These are phyloP conservation scores for Chenopodium album DNA, from an alignment of 148 eudicot genomes.

Conservation along the genomic window DNA sequence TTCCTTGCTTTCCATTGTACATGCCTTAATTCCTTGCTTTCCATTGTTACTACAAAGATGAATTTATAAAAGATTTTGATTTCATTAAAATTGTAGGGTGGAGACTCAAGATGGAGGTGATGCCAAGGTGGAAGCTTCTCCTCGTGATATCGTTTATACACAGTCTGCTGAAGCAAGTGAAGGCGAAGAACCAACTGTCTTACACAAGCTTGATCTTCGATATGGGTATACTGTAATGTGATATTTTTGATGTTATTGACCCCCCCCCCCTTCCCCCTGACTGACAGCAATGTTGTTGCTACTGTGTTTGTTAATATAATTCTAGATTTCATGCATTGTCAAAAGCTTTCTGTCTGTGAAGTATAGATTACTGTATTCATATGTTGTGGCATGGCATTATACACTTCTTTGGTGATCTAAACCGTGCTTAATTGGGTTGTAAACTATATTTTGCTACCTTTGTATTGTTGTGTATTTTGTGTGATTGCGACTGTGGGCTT, in stretches of 20 bases:
- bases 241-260: background rate
- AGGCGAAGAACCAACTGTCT: slow-evolving; percentile 60
- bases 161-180: slow-evolving; percentile 78
- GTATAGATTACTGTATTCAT: no score
- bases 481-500: background rate
- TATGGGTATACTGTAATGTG: slow-evolving; percentile 66
- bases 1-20: background rate
- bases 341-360: slow-evolving; percentile 1
- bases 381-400: no score
- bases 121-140: slow-evolving; percentile 92
- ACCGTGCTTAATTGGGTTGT: background rate
- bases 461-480: background rate
- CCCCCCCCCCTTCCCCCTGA: no score
- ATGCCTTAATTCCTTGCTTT: background rate
- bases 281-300: background rate
- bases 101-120: slow-evolving; percentile 99
- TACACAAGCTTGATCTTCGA: slow-evolving; percentile 91
- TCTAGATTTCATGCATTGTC: background rate
- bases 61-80: background rate
- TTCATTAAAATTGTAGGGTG: slow-evolving; percentile 52
- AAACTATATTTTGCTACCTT: background rate
- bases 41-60: no score
- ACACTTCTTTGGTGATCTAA: background rate
- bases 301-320: slow-evolving; percentile 6
- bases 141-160: slow-evolving; percentile 86